These are phyloP conservation scores for Microcyclosporella mali DNA, from an alignment of 2,329 filamentous ascomycete genomes.

Conservation along the genomic window DNA sequence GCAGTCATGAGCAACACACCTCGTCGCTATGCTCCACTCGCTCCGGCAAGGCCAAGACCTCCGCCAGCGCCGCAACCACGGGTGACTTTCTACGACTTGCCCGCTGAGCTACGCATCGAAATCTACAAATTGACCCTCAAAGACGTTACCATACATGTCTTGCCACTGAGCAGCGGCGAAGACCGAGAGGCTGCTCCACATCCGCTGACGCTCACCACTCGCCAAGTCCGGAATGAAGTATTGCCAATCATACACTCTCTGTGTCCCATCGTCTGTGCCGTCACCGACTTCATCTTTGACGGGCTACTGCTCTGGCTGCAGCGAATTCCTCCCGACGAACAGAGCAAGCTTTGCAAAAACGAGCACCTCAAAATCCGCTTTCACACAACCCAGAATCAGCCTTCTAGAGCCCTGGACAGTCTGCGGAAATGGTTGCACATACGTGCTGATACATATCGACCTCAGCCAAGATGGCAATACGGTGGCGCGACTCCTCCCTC, in stretches of 20 bases:
- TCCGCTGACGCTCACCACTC: slow-evolving; percentile 21
- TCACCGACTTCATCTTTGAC: slow-evolving; percentile 31
- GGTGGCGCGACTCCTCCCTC: slow-evolving; percentile 19
- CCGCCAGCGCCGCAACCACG: slow-evolving; percentile 6
- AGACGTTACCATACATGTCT: slow-evolving; percentile 27
- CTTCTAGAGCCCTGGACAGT: slow-evolving; percentile 11
- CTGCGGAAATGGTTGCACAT: slow-evolving; percentile 28
- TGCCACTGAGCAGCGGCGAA: slow-evolving; percentile 17
- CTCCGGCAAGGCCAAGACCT: slow-evolving; percentile 16
- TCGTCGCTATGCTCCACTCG: slow-evolving; percentile 8
- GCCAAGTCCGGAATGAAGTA: slow-evolving; percentile 28
- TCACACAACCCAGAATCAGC: slow-evolving; percentile 16
- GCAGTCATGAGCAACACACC: slow-evolving; percentile 4
- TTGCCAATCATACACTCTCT: slow-evolving; percentile 27
- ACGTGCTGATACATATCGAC: slow-evolving; percentile 25
- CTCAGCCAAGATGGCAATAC: slow-evolving; percentile 29
- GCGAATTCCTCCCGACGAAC: slow-evolving; percentile 25
- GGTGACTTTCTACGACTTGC: slow-evolving; percentile 27
- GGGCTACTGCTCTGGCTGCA: slow-evolving; percentile 26
- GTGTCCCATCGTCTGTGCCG: slow-evolving; percentile 24
- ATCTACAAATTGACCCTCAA: slow-evolving; percentile 29
- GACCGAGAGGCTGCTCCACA: slow-evolving; percentile 18
- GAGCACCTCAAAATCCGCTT: slow-evolving; percentile 22
- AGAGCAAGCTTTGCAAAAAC: slow-evolving; percentile 26
- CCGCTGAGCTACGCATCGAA: slow-evolving; percentile 29